Evolutionary conservation across 2,329 filamentous ascomycete species (phyloP), one percentile per base, ranked within the genome.

Genomic region (Pyrenochaeta sp.): DNA sequence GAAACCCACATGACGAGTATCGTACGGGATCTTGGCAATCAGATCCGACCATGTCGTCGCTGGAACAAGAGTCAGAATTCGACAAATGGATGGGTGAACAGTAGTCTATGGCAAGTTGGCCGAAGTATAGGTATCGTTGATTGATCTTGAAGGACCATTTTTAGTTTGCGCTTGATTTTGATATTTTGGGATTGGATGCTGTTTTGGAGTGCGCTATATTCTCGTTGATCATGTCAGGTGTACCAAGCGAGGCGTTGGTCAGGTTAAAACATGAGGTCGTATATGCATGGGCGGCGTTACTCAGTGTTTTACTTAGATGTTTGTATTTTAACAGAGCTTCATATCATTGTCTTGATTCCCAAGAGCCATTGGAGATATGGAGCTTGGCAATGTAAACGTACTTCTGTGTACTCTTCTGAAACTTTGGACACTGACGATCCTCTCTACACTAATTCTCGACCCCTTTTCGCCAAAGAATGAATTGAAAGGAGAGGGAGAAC

Each of bases 21-120:
- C 66, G 61, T 21, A 20, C 64, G 2, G 78, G 76, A 65, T 18
- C 56, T n/a, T 76, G 77, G 66, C 68, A 77, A 33, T 60, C 68
- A 4, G 71, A 73, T 43, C 65, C 73, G 20, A 72, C 60, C 29
- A 66, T 76, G 49, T 61, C 51, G 32, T 66, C 75, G n/a, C 63
- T 76, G 49, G 75, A 79, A 41, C 68, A 74, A 44, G 74, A 73
- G 35, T 75, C 77, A 15, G 78, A 82, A 41, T 80, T 81, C 54
- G 79, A 81, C 40, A 76, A 78, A 42, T 81, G 79, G 79, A 71
- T 82, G 58, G 71, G 71, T 4, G 70, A 73, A 45, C 60, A 67
- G 37, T 64, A 60, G 60, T 39, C 29, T 40, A 14, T 4, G 10
- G 9, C 21, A 29, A 37, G 41, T 50, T 18, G 40, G 50, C 41